These are phyloP conservation scores for Melocanna baccifera DNA, from an alignment of 176 grass and related monocot genomes.

Conservation along the genomic window DNA sequence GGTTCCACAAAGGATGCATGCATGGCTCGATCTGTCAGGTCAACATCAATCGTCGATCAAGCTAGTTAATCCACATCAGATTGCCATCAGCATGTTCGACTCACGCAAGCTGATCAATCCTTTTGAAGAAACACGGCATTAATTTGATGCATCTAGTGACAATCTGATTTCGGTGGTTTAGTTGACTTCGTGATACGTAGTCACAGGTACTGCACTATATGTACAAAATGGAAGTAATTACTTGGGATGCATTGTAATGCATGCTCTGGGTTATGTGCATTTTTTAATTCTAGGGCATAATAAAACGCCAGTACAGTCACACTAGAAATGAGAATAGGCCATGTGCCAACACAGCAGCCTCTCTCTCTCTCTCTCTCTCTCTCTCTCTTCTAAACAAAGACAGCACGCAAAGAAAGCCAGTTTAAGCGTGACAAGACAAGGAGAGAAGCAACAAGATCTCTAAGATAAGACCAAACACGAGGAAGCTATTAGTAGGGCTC, in stretches of 20 bases:
- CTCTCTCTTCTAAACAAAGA: background rate
- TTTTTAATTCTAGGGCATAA: background rate
- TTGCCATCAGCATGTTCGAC: background rate
- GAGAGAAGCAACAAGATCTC: background rate
- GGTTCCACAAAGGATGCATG: background rate
- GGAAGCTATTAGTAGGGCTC: no score
- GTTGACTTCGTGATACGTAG: background rate
- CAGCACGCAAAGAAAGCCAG: background rate
- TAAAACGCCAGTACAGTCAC: background rate
- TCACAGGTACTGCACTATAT: background rate
- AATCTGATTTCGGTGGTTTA: no score
- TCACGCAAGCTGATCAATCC: background rate
- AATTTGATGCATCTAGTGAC: no score
- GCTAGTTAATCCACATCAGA: background rate
- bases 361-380: no score
- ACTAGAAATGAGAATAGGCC: background rate
- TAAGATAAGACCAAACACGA: background rate
- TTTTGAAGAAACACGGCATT: background rate
- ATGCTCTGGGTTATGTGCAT: background rate
- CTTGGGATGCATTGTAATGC: background rate
- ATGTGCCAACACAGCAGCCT: background rate
- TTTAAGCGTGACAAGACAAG: conserved; percentile 15
- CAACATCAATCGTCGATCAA: background rate
- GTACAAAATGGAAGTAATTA: background rate
- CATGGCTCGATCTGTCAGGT: background rate